Percentiles rank a stretch among this genome's conserved stretches.
Evolutionary conservation across 805 yeast species (phyloP).

Genomic region (Tetrapisispora namnaoensis): DNA sequence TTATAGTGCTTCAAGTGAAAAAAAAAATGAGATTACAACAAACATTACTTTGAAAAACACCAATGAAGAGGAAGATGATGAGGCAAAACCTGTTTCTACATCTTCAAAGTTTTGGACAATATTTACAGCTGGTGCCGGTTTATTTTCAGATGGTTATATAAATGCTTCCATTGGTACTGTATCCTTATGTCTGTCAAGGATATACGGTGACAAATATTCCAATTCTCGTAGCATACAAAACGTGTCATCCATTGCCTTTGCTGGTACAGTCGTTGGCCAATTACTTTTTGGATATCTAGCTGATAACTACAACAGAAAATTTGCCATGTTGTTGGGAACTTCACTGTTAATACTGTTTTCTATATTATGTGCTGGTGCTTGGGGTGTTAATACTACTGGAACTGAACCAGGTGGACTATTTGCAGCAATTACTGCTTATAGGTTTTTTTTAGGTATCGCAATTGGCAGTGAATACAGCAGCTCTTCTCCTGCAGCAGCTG

Average conservation of each 20-base stretch:
- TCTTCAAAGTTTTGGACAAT: constrained; percentile 50
- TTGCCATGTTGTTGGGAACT: constrained; percentile 76
- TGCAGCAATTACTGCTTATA: constrained; percentile 71
- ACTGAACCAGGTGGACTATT: constrained; percentile 57
- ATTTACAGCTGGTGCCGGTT: constrained; percentile 81
- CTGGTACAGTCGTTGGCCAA: constrained; percentile 85
- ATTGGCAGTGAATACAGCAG: constrained; percentile 95
- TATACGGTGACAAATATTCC: constrained; percentile 58
- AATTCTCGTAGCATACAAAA: constrained; percentile 64
- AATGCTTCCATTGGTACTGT: constrained; percentile 78
- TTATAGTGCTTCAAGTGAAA: neutral
- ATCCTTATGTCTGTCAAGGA: constrained; percentile 51
- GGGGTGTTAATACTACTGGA: constrained; percentile 60
- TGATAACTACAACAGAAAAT: constrained; percentile 71
- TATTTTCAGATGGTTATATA: constrained; percentile 88
- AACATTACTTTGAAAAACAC: neutral
- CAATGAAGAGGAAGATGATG: neutral
- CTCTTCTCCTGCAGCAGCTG: constrained; percentile 89
- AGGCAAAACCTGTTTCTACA: neutral
- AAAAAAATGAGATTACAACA: neutral
- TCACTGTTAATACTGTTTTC: constrained; percentile 67
- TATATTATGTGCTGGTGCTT: constrained; percentile 70
- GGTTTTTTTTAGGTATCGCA: constrained; percentile 83
- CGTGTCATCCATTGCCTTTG: constrained; percentile 82
- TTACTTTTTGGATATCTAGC: constrained; percentile 70